A percentile compares a stretch with the other conserved stretches of the same genome.
phyloP scores from a whole-genome alignment of 306 rosid genomes.

The Ormosia emarginata region DNA sequence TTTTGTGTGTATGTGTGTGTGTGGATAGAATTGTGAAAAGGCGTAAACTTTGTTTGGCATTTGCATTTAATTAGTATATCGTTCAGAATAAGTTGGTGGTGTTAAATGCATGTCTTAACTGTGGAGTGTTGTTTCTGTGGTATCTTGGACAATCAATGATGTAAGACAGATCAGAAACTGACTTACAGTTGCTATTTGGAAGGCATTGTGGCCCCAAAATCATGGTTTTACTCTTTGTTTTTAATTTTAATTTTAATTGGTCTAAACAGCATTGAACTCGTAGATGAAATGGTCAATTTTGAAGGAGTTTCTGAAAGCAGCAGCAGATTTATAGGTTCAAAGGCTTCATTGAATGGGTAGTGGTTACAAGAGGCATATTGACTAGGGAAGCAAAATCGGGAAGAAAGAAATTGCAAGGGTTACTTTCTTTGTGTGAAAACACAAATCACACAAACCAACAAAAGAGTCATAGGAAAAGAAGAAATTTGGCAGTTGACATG shows the following conservation, averaged over 20 bases:
- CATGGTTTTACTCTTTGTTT: background rate
- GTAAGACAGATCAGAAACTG: background rate
- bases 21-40: too few relatives aligned
- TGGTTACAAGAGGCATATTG: background rate
- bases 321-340: background rate
- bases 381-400: background rate
- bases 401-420: background rate
- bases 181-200: background rate
- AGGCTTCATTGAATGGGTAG: background rate
- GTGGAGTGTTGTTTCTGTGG: background rate
- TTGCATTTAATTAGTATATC: background rate
- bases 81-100: background rate
- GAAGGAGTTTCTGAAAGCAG: background rate
- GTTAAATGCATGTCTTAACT: background rate
- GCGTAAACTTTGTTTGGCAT: background rate
- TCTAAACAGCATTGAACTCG: background rate
- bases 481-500: background rate
- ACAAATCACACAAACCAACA: background rate
- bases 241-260: background rate
- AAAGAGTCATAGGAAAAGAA: background rate
- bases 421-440: background rate
- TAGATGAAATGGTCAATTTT: background rate
- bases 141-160: background rate
- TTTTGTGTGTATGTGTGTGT: too few relatives aligned
- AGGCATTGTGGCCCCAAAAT: background rate